Evolutionary conservation across 192 early-diverging fungal genomes (phyloP), one percentile per base, ranked within the genome.

Genomic region (Coemansia sp.): DNA sequence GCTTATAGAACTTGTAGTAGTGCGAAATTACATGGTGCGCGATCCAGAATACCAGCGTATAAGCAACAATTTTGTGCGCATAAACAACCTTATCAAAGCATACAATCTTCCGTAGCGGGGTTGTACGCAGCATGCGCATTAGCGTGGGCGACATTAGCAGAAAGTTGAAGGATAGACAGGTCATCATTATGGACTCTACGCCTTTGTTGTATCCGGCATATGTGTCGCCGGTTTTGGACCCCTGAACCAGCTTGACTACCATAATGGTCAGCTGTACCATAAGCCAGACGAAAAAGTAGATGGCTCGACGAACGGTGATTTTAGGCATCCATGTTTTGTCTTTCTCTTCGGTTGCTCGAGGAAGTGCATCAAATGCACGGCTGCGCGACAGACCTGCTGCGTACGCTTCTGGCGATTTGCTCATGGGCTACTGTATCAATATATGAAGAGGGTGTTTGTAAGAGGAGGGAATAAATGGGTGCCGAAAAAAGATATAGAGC

Each of bases 51-150:
- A 85, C 76, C 34, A 90, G 78, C 6, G 80, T 81, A 62, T 83
- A 89, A 6, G 82, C 84, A 14, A 88, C 84, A 34, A 82, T 42
- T 58, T 90, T 90, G 76, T 93, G 90, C 28, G 90, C 87, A 28
- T 85, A 80, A 17, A 85, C 82, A 67, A 86, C 85, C 69, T 90
- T 88, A 64, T 92, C 90, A 55, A 93, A 87, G 3, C 84, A 83
- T 3, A 94, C 62, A 28, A 83, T 58, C 12, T 79, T 72, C 30
- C 71, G 77, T 16, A 93, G 58, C 54, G 84, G 80, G 7, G 92
- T 92, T 3, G 64, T 62, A 11, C 91, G 79, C 15, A 92, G 56
- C 44, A 80, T 53, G 7, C 84, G 83, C 51, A 94, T 80, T 28
- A 89, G 59, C 42, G 85, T 93, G 0, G 88, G 75, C 56, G 87